Evolutionary conservation across 805 yeast species (phyloP).

Genomic region (Kuraishia molischiana): DNA sequence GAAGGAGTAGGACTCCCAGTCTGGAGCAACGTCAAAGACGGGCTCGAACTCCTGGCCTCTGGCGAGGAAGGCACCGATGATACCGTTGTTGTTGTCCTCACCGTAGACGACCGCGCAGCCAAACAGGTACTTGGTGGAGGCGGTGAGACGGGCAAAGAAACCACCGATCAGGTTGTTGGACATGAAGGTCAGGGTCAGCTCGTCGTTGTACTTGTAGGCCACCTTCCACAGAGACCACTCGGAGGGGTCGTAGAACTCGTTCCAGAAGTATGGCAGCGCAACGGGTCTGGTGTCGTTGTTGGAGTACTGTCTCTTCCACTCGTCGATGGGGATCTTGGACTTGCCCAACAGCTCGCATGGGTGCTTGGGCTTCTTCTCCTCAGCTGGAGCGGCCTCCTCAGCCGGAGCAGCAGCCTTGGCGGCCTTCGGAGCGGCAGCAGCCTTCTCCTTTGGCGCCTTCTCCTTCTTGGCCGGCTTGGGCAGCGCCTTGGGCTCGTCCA

Average conservation of each 20-base stretch:
- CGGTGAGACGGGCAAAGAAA: slow-evolving; percentile 91
- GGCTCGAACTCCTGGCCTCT: slow-evolving; percentile 90
- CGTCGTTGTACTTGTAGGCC: slow-evolving; percentile 96
- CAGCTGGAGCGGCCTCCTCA: slow-evolving; percentile 29
- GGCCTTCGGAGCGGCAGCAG: slow-evolving; percentile 22
- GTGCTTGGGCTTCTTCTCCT: slow-evolving; percentile 77
- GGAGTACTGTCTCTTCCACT: slow-evolving; percentile 95
- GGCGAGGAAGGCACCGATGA: slow-evolving; percentile 86
- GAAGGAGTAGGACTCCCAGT: slow-evolving; percentile 92
- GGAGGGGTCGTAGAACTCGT: slow-evolving; percentile 74
- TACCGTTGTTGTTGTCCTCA: slow-evolving; percentile 97
- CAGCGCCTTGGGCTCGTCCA: slow-evolving; percentile 50
- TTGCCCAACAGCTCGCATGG: slow-evolving; percentile 82
- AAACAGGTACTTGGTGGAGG: slow-evolving; percentile 88
- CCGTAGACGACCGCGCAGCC: slow-evolving; percentile 95
- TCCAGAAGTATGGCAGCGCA: slow-evolving; percentile 98
- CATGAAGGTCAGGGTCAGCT: slow-evolving; percentile 94
- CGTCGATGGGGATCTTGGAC: slow-evolving; percentile 61
- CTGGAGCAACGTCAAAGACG: slow-evolving; percentile 98
- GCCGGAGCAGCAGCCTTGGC: slow-evolving; percentile 13
- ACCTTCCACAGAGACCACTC: slow-evolving; percentile 96
- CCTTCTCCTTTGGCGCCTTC: slow-evolving; percentile 23
- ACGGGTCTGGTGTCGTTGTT: slow-evolving; percentile 93
- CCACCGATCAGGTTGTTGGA: slow-evolving; percentile 97
- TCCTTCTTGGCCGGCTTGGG: slow-evolving; percentile 31